A percentile compares a stretch with the other conserved stretches of the same genome.
Evolutionary conservation across 768 basidiomycete species (phyloP).

Genomic region (Suillus weaverae): DNA sequence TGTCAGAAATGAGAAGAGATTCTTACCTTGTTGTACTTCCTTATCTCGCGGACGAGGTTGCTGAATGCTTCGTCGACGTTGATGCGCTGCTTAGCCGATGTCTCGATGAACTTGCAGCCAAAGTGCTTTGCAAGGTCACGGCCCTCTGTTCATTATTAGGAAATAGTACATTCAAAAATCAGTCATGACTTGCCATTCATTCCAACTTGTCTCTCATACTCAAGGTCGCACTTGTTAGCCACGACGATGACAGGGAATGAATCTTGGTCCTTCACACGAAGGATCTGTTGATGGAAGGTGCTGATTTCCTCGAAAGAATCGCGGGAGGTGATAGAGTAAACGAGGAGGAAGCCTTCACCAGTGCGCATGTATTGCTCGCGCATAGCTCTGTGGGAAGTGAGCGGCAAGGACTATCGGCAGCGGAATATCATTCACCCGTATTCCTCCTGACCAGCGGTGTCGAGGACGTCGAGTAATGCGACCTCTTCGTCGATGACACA

Average conservation of each 20-base stretch:
- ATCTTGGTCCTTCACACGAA: conserved; percentile 96
- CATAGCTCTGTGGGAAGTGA: conserved; percentile 70
- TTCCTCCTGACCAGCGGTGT: conserved; percentile 98
- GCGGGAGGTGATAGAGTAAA: conserved; percentile 97
- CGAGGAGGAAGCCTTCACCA: conserved; percentile 96
- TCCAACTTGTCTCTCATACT: conserved; percentile 94
- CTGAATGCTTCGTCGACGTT: conserved; percentile 97
- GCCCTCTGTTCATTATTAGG: conserved; percentile 67
- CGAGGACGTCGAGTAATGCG: conserved; percentile 94
- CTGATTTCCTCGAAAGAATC: conserved; percentile 97
- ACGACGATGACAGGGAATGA: conserved; percentile 94
- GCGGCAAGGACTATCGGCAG: conserved; percentile 9
- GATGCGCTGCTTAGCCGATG: conserved; percentile 93
- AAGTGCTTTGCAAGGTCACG: conserved; percentile 95
- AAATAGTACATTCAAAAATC: neutral
- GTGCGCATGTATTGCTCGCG: conserved; percentile 99
- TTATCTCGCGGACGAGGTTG: conserved; percentile 90
- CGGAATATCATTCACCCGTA: conserved; percentile 70
- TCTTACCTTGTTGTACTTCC: conserved; percentile 87
- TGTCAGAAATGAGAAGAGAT: conserved; percentile 4
- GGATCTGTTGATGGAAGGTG: conserved; percentile 94
- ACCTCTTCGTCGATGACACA: conserved; percentile 98
- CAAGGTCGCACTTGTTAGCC: conserved; percentile 97
- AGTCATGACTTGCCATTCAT: conserved; percentile 69
- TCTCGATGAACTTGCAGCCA: conserved; percentile 93